A percentile compares a stretch with the other conserved stretches of the same genome.
Evolutionary conservation across 805 yeast species (phyloP).

Genomic region (Hanseniaspora taiwanica): DNA sequence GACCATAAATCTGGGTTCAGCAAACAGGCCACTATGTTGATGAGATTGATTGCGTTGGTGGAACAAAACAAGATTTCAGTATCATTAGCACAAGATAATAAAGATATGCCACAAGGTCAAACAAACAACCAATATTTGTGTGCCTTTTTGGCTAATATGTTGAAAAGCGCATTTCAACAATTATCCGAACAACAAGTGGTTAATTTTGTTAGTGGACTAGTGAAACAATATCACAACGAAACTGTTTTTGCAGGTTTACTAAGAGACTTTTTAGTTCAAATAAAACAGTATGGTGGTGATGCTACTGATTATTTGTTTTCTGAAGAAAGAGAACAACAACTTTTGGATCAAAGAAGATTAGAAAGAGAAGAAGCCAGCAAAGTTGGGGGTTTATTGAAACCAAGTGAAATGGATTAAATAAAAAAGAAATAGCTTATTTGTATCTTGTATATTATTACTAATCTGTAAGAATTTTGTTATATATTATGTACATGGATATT

Average conservation of each 20-base stretch:
- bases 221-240: constrained; percentile 59
- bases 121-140: constrained; percentile 66
- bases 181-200: constrained; percentile 71
- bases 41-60: constrained; percentile 72
- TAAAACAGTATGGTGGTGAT: constrained; percentile 91
- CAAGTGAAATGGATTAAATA: constrained; percentile 65
- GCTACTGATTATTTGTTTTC: constrained; percentile 89
- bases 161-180: constrained; percentile 85
- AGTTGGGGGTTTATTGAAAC: constrained; percentile 90
- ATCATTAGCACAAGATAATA: constrained; percentile 64
- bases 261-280: constrained; percentile 92
- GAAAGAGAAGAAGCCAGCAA: constrained; percentile 73
- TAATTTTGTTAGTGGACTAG: constrained; percentile 67
- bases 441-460: background rate
- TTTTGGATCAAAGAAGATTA: constrained; percentile 48
- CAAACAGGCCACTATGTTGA: constrained; percentile 71
- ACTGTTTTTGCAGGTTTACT: constrained; percentile 67
- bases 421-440: background rate
- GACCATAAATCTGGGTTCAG: constrained; percentile 96
- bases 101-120: constrained; percentile 73
- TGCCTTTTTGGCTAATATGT: constrained; percentile 69
- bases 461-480: too few relatives aligned
- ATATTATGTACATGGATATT: background rate
- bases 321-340: constrained; percentile 77
- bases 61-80: constrained; percentile 60